Conservation (phyloP, 1,139 yeast genomes). For the Hansenula lynferdii region DNA sequence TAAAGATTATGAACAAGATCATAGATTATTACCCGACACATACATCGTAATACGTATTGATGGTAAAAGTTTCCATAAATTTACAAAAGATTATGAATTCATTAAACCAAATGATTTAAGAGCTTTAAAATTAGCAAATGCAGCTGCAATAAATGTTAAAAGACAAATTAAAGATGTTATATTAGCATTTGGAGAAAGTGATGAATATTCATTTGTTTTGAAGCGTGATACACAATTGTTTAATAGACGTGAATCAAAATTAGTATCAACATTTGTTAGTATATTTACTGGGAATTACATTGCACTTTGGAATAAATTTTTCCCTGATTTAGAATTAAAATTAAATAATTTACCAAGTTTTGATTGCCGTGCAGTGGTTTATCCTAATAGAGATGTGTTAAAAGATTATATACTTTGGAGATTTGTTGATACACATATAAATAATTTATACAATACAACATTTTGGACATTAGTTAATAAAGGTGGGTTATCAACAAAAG, state of each 20-base stretch:
- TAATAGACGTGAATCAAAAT: slow-evolving; percentile 75
- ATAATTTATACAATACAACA: slow-evolving; percentile 86
- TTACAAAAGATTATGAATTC: slow-evolving; percentile 68
- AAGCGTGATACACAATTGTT: slow-evolving; percentile 58
- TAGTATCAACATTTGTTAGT: slow-evolving; percentile 77
- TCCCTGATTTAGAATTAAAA: slow-evolving; percentile 40
- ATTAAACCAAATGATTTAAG: slow-evolving; percentile 80
- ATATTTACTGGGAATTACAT: slow-evolving; percentile 76
- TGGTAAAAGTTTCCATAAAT: slow-evolving; percentile 91
- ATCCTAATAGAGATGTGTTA: slow-evolving; percentile 59
- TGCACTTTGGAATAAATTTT: slow-evolving; percentile 56
- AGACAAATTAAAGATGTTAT: slow-evolving; percentile 62
- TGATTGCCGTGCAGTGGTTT: slow-evolving; percentile 86
- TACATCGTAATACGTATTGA: slow-evolving; percentile 84
- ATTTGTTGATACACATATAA: slow-evolving; percentile 95
- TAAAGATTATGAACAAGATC: slow-evolving; percentile 71
- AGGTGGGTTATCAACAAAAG: slow-evolving; percentile 69
- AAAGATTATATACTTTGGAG: slow-evolving; percentile 92
- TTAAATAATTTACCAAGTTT: slow-evolving; percentile 66
- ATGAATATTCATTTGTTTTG: slow-evolving; percentile 84
- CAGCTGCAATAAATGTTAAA: slow-evolving; percentile 67
- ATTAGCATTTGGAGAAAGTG: slow-evolving; percentile 92
- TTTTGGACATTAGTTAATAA: slow-evolving; percentile 81
- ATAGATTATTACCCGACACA: slow-evolving; percentile 69
- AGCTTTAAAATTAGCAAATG: slow-evolving; percentile 78